Conservation (phyloP, 192 early-diverging fungal genomes). For the Linderina pennispora region DNA sequence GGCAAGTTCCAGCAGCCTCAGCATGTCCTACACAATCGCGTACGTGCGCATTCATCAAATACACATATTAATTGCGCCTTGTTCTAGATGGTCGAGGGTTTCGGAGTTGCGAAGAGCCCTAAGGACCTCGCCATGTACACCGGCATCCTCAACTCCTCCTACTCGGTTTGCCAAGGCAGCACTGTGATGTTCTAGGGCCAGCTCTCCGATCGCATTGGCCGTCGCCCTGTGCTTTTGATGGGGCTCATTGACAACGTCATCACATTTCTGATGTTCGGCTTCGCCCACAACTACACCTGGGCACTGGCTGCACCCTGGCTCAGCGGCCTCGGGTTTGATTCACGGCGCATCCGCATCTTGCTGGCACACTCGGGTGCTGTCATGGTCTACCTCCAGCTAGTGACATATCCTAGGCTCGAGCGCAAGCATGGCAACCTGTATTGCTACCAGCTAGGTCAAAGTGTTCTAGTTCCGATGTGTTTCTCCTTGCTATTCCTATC, state of each 20-base stretch:
- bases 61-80: background rate
- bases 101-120: conserved; percentile 57
- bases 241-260: conserved; percentile 71
- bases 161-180: conserved; percentile 42
- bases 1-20: conserved; percentile 7
- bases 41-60: background rate
- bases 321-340: conserved; percentile 51
- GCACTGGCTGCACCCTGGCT: conserved; percentile 54
- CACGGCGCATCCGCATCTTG: conserved; percentile 46
- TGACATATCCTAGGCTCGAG: conserved; percentile 39
- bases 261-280: conserved; percentile 61
- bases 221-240: conserved; percentile 66
- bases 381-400: conserved; percentile 47
- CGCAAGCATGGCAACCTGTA: conserved; percentile 37
- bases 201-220: conserved; percentile 70
- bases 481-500: conserved; percentile 5
- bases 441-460: conserved; percentile 32
- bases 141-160: conserved; percentile 43
- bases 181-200: conserved; percentile 62
- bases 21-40: background rate
- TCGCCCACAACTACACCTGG: conserved; percentile 49
- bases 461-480: background rate
- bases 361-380: conserved; percentile 31
- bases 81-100: conserved; percentile 51
- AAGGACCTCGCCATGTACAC: conserved; percentile 73